Evolutionary conservation across 2,329 filamentous ascomycete species (phyloP).

Genomic region (Colletotrichum sp.): DNA sequence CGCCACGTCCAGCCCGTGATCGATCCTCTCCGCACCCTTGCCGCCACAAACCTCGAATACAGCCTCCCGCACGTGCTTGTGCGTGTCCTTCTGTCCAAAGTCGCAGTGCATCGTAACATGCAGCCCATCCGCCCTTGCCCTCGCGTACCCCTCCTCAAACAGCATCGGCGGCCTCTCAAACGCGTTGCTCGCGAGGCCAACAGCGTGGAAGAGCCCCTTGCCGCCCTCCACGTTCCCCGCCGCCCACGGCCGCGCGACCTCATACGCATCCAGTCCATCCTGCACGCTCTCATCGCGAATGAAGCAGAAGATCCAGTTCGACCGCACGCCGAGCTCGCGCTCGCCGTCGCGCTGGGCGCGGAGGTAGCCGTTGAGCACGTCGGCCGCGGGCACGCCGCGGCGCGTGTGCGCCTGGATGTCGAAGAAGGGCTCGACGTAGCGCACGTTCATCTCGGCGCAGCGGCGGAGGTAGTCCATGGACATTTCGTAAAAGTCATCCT

Average conservation of each 20-base stretch:
- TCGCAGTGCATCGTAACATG: slow-evolving; percentile 56
- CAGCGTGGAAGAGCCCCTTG: slow-evolving; percentile 46
- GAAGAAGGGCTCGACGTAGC: slow-evolving; percentile 83
- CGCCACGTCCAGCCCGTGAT: slow-evolving; percentile 73
- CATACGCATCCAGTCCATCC: slow-evolving; percentile 43
- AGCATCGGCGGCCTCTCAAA: slow-evolving; percentile 47
- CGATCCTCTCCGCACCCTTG: slow-evolving; percentile 66
- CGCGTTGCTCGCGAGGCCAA: slow-evolving; percentile 53
- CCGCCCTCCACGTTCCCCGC: slow-evolving; percentile 25
- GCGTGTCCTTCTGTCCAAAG: slow-evolving; percentile 53
- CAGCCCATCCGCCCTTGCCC: slow-evolving; percentile 43
- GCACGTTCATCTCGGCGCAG: slow-evolving; percentile 68
- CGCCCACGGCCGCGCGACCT: slow-evolving; percentile 42
- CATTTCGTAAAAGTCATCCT: slow-evolving; percentile 74
- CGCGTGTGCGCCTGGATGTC: slow-evolving; percentile 77
- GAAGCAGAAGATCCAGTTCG: slow-evolving; percentile 47
- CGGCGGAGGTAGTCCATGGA: slow-evolving; percentile 74
- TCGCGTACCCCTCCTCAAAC: slow-evolving; percentile 44
- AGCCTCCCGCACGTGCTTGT: slow-evolving; percentile 45
- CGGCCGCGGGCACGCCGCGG: slow-evolving; percentile 66
- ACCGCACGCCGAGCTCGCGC: slow-evolving; percentile 29
- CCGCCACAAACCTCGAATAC: slow-evolving; percentile 34
- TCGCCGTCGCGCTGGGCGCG: slow-evolving; percentile 34
- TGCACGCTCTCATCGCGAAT: slow-evolving; percentile 42
- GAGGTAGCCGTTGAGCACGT: slow-evolving; percentile 64